Conservation (phyloP, 768 basidiomycete genomes). For the Termitomyces sp. region DNA sequence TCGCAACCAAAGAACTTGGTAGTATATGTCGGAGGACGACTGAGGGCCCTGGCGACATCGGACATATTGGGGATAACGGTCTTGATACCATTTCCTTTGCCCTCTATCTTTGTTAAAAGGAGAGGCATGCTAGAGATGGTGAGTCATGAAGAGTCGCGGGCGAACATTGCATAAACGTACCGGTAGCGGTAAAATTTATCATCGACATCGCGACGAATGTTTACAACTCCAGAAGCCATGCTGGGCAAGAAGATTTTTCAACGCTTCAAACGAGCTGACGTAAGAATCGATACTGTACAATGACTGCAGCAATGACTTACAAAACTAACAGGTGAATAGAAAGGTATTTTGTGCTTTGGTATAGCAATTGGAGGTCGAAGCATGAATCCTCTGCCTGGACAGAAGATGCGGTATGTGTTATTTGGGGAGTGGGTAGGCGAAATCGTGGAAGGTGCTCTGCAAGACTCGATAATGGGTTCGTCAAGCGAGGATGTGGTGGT, state of each 20-base stretch:
- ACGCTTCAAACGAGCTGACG: constrained; percentile 33
- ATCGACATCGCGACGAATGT: constrained; percentile 94
- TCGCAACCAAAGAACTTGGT: constrained; percentile 99
- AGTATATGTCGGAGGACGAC: constrained; percentile 91
- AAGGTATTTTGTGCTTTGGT: constrained; percentile 57
- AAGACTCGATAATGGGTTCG: not conserved
- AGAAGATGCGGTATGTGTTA: constrained; percentile 44
- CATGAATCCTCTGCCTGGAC: constrained; percentile 84
- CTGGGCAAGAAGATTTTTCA: constrained; percentile 53
- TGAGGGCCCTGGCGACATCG: constrained; percentile 92
- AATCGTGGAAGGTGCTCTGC: constrained; percentile 47
- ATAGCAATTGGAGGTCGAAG: constrained; percentile 83
- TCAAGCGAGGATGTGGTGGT: constrained; percentile 17
- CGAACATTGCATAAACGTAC: constrained; percentile 30
- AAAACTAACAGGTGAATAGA: constrained; percentile 45
- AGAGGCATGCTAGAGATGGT: constrained; percentile 75
- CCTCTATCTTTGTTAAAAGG: constrained; percentile 93
- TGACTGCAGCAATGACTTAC: constrained; percentile 26
- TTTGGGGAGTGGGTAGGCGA: constrained; percentile 46
- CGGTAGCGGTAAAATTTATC: constrained; percentile 96
- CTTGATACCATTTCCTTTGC: constrained; percentile 99
- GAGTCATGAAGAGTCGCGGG: not conserved
- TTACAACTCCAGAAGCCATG: constrained; percentile 86
- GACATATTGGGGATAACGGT: constrained; percentile 99
- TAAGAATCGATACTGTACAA: not conserved